Conservation (phyloP, 176 grass and related monocot species). For the Zea luxurians region DNA sequence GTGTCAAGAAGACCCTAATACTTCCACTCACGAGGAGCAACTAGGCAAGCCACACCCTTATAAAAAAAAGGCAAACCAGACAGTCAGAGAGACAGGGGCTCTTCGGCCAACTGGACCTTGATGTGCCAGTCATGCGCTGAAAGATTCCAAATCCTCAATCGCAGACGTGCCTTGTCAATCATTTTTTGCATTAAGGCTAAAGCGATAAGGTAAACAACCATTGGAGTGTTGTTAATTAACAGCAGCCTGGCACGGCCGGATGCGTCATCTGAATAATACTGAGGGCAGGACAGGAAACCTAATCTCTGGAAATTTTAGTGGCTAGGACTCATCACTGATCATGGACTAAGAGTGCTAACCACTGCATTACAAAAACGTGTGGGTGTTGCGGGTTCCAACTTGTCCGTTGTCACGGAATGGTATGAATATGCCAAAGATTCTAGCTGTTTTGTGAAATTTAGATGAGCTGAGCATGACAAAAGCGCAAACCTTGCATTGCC, state of each 20-base stretch:
- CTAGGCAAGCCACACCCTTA: no score
- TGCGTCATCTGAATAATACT: conserved; percentile 29
- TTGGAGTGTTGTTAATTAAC: conserved; percentile 26
- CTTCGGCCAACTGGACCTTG: conserved; percentile 6
- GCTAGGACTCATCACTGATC: background rate
- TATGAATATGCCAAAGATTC: conserved; percentile 27
- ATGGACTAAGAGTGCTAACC: conserved; percentile 36
- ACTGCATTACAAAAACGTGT: conserved; percentile 39
- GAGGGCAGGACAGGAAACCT: conserved; percentile 31
- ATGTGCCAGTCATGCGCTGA: conserved; percentile 32
- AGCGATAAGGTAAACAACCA: conserved; percentile 37
- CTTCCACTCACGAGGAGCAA: background rate
- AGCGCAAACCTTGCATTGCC: conserved; percentile 20
- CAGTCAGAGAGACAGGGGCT: background rate
- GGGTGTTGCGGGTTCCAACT: background rate
- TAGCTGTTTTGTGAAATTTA: conserved; percentile 1
- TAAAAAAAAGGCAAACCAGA: background rate
- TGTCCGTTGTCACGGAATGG: conserved; percentile 1
- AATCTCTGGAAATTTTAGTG: conserved; percentile 42
- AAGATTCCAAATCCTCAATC: conserved; percentile 33
- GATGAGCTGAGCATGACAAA: conserved; percentile 20
- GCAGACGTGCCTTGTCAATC: conserved; percentile 28
- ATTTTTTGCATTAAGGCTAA: conserved; percentile 39
- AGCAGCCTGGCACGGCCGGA: background rate
- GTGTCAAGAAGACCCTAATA: no score